A percentile compares a stretch with the other conserved stretches of the same genome.
Conservation (phyloP, 179 eudicot species). For the Heliamphora pulchella region DNA sequence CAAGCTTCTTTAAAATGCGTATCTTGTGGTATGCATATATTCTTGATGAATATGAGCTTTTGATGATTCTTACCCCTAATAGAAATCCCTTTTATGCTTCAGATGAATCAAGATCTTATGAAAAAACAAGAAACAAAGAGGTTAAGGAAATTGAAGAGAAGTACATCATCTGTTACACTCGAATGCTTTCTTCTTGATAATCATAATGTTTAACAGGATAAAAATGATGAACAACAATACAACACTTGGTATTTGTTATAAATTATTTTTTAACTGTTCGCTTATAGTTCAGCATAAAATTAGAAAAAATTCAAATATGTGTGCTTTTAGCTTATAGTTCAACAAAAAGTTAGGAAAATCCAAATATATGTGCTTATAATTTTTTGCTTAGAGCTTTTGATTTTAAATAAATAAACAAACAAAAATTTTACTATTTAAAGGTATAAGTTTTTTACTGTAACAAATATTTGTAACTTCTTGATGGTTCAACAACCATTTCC, state of each 20-base stretch:
- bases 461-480: background rate
- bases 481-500: background rate
- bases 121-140: constrained; percentile 54
- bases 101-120: constrained; percentile 57
- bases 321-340: too few species aligned
- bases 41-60: background rate
- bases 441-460: background rate
- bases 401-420: too few species aligned
- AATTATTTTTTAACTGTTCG: too few species aligned
- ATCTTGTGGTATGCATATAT: background rate
- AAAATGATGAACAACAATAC: background rate
- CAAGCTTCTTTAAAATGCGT: background rate
- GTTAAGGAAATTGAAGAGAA: constrained; percentile 60
- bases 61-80: constrained; percentile 7
- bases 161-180: constrained; percentile 25
- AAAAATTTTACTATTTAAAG: too few species aligned
- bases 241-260: too few species aligned
- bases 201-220: background rate
- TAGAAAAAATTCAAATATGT: too few species aligned
- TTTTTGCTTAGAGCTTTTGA: too few species aligned
- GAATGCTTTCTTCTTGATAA: background rate
- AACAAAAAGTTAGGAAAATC: too few species aligned
- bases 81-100: constrained; percentile 7
- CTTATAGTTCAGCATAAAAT: too few species aligned
- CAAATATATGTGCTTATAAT: too few species aligned